Base-by-base conservation (phyloP, 176 grass and related monocot genomes). In the Urochloa ruziziensis region DNA sequence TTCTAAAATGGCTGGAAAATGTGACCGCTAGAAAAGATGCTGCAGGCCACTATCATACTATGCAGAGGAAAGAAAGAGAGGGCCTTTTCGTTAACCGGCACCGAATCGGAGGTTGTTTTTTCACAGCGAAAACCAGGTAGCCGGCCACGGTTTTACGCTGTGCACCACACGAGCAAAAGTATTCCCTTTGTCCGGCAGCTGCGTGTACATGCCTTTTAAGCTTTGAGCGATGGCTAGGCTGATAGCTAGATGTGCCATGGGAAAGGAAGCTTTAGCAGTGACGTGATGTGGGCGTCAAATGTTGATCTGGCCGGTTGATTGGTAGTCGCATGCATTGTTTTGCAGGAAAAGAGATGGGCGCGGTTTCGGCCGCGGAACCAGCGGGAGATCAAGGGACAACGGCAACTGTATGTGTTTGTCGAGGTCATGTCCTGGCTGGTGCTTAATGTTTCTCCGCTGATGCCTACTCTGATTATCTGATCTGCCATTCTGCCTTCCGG, bases 141-240 rank as follows among this genome's bases (percentile, higher is more conserved):
- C 18, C n/a, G 9, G 70, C 49, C 85, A 82, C 85, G 70, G 8
- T 39, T 60, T 36, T 9, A 18, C 36, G 1, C 15, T 57, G 6
- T 21, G 35, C 49, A 34, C 85, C 85, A 67, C 58, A 67, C 69
- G 56, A 16, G 15, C 6, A 46, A 81, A 81, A 75, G 27, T 64
- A 58, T 81, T 72, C 59, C 8, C 44, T 15, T 25, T 54, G 56
- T 63, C n/a, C n/a, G 52, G 4, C 18, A 5, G 4, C 48, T 19
- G 48, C 16, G 48, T 18, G 48, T 51, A 51, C 48, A 19, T 51
- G 48, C 48, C 47, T 48, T 48, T 48, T 48, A 9, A 49, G 15
- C 47, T 49, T 49, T 49, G 51, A 19, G 51, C 23, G 51, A 21
- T 39, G 8, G 37, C 37, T n/a, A n/a, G n/a, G n/a, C n/a, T n/a